Base-by-base conservation (phyloP, 805 yeast genomes). In the Starmerella lactis-condensi region DNA sequence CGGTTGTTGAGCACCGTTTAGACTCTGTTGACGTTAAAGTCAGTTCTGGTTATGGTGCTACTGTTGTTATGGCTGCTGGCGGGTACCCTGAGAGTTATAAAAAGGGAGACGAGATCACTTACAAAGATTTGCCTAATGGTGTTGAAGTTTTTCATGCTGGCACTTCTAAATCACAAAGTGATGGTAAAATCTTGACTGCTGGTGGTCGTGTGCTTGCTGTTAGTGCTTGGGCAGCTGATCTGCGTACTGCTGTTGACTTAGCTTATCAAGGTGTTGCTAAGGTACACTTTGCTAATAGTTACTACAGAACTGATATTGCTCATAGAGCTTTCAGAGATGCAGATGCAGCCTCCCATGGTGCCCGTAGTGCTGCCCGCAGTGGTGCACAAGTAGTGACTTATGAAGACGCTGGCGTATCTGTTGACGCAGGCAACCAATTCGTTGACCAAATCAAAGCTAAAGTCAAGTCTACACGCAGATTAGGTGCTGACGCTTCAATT, bases 121-220 rank as follows among this genome's bases (percentile, higher is more conserved):
- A 25, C 25, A 63, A 47, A 23, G 47, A 51, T 9, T 51, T 65
- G 24, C 71, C 76, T 9, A 57, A 58, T 24, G 62, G 73, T 45
- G 69, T 89, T 2, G 69, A 61, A 42, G 69, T 91, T 26, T 89
- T 89, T 73, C 98, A 89, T 47, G 96, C 99, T 17, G 99, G 99
- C 38, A 89, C 98, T n/a, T 56, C 64, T 24, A 56, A 55, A 22
- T n/a, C n/a, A n/a, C 46, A 49, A 20, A 35, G 26, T 6, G 64
- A 65, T 30, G 76, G 75, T 21, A 60, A 67, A 39, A 55, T 79
- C 24, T 73, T 75, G 28, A 85, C 98, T 14, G 62, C 77, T 26
- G 98, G 99, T 43, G 99, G 99, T 32, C 73, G 99, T 58, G 98
- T 89, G 26, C 77, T 89, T 57, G 95, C 95, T 2, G 68, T 92